Conservation (phyloP, 108 stramenopile genomes). For the Pseudonitzschia multiseries region DNA sequence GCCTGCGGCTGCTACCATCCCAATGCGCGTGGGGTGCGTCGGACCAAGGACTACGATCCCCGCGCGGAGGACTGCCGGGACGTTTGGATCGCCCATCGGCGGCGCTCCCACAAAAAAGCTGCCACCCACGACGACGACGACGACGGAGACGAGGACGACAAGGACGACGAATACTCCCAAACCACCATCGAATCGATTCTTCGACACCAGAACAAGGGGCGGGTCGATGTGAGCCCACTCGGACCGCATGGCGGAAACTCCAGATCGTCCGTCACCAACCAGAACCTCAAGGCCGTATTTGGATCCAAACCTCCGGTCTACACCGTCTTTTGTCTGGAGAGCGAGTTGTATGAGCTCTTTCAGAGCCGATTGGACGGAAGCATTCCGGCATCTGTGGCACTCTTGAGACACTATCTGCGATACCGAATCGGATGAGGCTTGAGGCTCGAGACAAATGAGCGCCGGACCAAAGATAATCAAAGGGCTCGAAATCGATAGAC, state of each 20-base stretch:
- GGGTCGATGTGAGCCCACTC: conserved; percentile 42
- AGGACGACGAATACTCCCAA: not conserved
- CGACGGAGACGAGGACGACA: conserved; percentile 1
- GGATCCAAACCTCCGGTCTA: conserved; percentile 50
- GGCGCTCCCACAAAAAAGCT: conserved; percentile 12
- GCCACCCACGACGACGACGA: conserved; percentile 16
- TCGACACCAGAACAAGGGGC: conserved; percentile 19
- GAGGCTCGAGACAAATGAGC: too few relatives aligned
- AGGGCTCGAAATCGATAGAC: too few relatives aligned
- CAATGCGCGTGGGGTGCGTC: conserved; percentile 70
- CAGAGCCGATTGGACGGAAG: conserved; percentile 11
- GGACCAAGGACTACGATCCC: conserved; percentile 31
- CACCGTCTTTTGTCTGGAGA: conserved; percentile 45
- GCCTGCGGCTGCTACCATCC: conserved; percentile 80
- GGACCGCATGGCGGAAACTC: conserved; percentile 42
- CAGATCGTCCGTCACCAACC: conserved; percentile 29
- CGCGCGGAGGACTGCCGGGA: conserved; percentile 61
- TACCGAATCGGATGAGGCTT: conserved; percentile 7
- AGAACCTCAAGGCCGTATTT: conserved; percentile 70
- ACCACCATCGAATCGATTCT: conserved; percentile 59
- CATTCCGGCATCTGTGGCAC: conserved; percentile 25
- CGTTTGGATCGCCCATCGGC: conserved; percentile 82
- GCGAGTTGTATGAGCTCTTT: conserved; percentile 42
- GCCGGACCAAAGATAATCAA: too few relatives aligned
- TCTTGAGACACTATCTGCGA: conserved; percentile 14